phyloP scores from a whole-genome alignment of 1,284 basidiomycete species.

The Gymnopus androsaceus region DNA sequence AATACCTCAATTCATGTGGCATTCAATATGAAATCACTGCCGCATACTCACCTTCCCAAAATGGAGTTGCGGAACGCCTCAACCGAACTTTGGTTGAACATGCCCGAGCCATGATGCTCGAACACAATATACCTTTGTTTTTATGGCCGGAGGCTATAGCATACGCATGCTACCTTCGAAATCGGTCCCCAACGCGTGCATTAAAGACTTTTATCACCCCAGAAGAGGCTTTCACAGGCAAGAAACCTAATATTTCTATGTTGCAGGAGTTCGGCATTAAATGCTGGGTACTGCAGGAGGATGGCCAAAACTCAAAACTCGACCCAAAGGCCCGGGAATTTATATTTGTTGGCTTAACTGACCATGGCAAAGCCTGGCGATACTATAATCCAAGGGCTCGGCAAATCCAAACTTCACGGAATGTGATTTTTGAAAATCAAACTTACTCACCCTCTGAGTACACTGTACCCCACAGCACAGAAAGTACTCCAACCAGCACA shows the following conservation, averaged over 20 bases:
- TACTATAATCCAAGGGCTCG: neutral
- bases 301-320: no score
- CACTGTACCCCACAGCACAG: neutral
- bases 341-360: no score
- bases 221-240: no score
- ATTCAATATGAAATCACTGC: constrained; percentile 23
- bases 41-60: constrained; percentile 27
- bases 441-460: neutral
- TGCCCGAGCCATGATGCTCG: constrained; percentile 30
- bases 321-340: no score
- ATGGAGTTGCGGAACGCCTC: constrained; percentile 40
- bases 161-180: constrained; percentile 32
- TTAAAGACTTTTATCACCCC: no score
- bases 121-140: constrained; percentile 29
- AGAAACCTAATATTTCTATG: no score
- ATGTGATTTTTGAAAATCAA: neutral
- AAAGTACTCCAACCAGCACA: neutral
- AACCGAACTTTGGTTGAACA: constrained; percentile 34
- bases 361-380: neutral
- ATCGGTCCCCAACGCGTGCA: constrained; percentile 29
- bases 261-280: no score
- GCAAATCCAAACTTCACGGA: neutral
- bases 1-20: constrained; percentile 18
- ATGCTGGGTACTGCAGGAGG: no score
- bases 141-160: constrained; percentile 42